phyloP scores from a whole-genome alignment of 2,329 filamentous ascomycete species.

The Claviceps maximensis region DNA sequence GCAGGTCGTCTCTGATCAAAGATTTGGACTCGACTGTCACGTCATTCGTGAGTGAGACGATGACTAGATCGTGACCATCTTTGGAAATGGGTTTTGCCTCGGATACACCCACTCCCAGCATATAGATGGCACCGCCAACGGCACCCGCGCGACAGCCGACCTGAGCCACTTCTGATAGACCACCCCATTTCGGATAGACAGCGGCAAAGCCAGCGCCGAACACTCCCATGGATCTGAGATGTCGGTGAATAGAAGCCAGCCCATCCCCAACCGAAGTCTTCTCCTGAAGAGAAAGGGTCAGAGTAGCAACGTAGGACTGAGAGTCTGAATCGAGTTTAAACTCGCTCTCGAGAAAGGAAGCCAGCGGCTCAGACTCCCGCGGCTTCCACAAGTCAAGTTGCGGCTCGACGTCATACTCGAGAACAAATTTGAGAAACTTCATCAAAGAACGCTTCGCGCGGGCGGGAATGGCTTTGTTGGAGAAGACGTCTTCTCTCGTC shows the following conservation, averaged over 20 bases:
- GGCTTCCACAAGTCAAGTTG: conserved; percentile 45
- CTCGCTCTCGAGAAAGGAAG: conserved; percentile 43
- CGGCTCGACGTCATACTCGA: conserved; percentile 49
- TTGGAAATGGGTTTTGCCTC: conserved; percentile 9
- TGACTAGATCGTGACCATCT: conserved; percentile 19
- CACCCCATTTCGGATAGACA: conserved; percentile 87
- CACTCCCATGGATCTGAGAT: conserved; percentile 73
- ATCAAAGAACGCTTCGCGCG: conserved; percentile 77
- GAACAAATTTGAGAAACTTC: conserved; percentile 85
- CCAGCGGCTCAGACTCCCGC: conserved; percentile 40
- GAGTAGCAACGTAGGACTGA: conserved; percentile 46
- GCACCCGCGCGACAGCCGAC: conserved; percentile 82
- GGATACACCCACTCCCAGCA: conserved; percentile 59
- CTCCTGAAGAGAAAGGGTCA: conserved; percentile 60
- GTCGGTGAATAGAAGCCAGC: conserved; percentile 59
- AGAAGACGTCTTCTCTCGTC: conserved; percentile 84
- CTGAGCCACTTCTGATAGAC: conserved; percentile 76
- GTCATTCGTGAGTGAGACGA: conserved; percentile 42
- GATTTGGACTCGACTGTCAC: conserved; percentile 41
- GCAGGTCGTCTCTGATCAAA: conserved; percentile 34
- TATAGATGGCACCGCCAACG: conserved; percentile 83
- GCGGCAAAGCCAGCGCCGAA: conserved; percentile 85
- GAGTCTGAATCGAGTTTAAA: conserved; percentile 58
- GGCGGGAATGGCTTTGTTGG: conserved; percentile 59
- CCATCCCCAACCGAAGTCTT: conserved; percentile 52